These are phyloP conservation scores for Taphrina flavorubra DNA, from an alignment of 1,139 yeast species.

Conservation along the genomic window DNA sequence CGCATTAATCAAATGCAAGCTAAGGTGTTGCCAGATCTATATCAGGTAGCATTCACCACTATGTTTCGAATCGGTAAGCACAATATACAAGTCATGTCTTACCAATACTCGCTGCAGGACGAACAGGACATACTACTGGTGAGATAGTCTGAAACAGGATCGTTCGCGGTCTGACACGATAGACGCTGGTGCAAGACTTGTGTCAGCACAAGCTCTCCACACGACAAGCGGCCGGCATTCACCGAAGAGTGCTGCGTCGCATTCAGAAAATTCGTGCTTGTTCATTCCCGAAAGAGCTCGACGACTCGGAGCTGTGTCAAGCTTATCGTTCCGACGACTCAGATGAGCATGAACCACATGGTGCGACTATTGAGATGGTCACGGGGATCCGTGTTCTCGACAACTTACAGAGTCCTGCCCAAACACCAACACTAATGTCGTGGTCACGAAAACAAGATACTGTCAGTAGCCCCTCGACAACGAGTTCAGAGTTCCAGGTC, in stretches of 20 bases:
- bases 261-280: neutral
- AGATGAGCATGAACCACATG: conserved; percentile 4
- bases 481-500: neutral
- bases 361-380: conserved; percentile 14
- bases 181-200: conserved; percentile 16
- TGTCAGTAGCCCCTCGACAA: neutral
- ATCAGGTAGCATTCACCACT: neutral
- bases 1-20: neutral
- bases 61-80: neutral
- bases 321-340: neutral
- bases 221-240: conserved; percentile 13
- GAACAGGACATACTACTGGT: conserved; percentile 8
- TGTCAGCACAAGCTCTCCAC: conserved; percentile 17
- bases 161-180: neutral
- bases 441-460: neutral
- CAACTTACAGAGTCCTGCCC: neutral
- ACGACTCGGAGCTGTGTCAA: neutral
- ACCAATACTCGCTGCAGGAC: neutral
- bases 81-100: conserved; percentile 14
- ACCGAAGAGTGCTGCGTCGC: conserved; percentile 11
- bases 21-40: neutral
- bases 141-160: neutral
- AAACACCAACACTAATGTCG: conserved; percentile 3
- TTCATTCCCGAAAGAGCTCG: neutral
- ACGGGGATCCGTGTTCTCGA: conserved; percentile 5